phyloP scores from a whole-genome alignment of 2,329 filamentous ascomycete species.

The Venturia nashicola region DNA sequence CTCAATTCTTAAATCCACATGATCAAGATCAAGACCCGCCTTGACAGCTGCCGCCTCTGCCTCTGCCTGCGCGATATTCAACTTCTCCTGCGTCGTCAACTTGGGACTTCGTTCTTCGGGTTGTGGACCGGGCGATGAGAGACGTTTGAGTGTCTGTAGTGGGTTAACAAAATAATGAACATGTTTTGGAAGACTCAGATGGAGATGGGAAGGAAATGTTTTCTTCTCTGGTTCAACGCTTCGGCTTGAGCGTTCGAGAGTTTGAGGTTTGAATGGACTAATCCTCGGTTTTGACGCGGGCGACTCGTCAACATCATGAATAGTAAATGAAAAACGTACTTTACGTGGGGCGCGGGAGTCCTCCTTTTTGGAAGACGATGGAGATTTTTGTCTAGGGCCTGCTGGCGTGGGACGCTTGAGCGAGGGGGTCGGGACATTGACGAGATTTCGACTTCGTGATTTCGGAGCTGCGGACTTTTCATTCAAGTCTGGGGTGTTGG shows the following conservation, averaged over 20 bases:
- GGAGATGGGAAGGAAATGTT: neutral
- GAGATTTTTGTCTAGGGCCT: neutral
- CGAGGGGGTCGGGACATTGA: slow-evolving; percentile 1
- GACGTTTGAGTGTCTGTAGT: slow-evolving; percentile 24
- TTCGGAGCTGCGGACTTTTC: neutral
- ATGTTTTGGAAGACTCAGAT: neutral
- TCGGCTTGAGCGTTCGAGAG: neutral
- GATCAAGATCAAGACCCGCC: slow-evolving; percentile 11
- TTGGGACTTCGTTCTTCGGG: slow-evolving; percentile 26
- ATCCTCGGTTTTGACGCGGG: neutral
- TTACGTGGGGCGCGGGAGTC: slow-evolving; percentile 22
- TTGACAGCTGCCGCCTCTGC: slow-evolving; percentile 30
- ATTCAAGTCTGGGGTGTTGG: slow-evolving; percentile 2
- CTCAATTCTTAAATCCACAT: slow-evolving; percentile 13
- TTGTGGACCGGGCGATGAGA: slow-evolving; percentile 24
- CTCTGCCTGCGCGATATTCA: slow-evolving; percentile 30
- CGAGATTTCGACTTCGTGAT: neutral
- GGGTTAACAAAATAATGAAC: slow-evolving; percentile 15
- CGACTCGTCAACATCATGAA: neutral
- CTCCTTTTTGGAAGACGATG: slow-evolving; percentile 9
- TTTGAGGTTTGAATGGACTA: neutral
- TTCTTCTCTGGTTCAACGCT: neutral
- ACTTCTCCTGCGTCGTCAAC: slow-evolving; percentile 34
- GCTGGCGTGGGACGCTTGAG: neutral
- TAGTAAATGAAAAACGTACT: slow-evolving; percentile 20